phyloP scores from a whole-genome alignment of 2,329 filamentous ascomycete genomes.

The Penicillium sp. region DNA sequence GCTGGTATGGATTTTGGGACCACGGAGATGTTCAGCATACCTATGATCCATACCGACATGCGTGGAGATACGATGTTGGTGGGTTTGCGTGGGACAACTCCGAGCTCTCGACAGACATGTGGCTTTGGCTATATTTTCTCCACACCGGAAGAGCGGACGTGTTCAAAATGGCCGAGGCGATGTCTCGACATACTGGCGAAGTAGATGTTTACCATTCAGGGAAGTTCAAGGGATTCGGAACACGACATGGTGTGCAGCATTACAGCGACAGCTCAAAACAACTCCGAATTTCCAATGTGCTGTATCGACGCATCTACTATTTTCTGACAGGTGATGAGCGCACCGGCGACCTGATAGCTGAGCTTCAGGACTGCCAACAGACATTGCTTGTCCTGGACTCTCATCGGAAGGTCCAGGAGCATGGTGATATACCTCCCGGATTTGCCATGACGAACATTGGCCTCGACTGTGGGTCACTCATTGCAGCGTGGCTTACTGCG shows the following conservation, averaged over 20 bases:
- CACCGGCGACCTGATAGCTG: conserved; percentile 13
- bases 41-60: conserved; percentile 54
- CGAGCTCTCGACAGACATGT: conserved; percentile 57
- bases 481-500: conserved; percentile 9
- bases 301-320: conserved; percentile 14
- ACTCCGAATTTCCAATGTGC: conserved; percentile 48
- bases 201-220: conserved; percentile 59
- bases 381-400: conserved; percentile 11
- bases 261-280: conserved; percentile 58
- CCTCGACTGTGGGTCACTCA: conserved; percentile 10
- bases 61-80: conserved; percentile 58
- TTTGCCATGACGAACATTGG: conserved; percentile 17
- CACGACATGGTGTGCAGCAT: conserved; percentile 58
- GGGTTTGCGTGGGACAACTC: conserved; percentile 62
- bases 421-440: conserved; percentile 9
- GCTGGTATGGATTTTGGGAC: conserved; percentile 61
- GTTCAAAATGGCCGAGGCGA: conserved; percentile 54
- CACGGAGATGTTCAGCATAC: conserved; percentile 59
- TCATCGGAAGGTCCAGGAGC: conserved; percentile 13
- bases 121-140: conserved; percentile 59
- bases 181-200: conserved; percentile 55
- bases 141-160: conserved; percentile 53
- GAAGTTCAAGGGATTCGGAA: conserved; percentile 54
- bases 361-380: conserved; percentile 13
- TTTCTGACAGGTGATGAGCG: conserved; percentile 17